A percentile compares a stretch with the other conserved stretches of the same genome.
Evolutionary conservation across 192 early-diverging fungal species (phyloP).

Genomic region (Blastocladiella britannica): DNA sequence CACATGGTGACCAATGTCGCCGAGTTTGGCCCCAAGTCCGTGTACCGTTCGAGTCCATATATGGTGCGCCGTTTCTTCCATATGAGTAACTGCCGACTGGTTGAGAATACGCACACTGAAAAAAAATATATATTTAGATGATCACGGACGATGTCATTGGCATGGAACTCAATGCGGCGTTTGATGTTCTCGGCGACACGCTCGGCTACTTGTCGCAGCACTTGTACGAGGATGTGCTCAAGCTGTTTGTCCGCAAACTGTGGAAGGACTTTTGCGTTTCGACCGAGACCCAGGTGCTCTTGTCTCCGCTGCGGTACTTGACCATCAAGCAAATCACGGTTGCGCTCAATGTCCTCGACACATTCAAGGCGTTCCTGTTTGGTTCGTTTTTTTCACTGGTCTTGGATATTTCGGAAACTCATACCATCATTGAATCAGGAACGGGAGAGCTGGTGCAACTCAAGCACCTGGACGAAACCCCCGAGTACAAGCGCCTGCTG

Average conservation of each 20-base stretch:
- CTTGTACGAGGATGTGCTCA: background rate
- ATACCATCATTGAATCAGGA: too few species aligned
- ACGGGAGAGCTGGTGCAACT: background rate
- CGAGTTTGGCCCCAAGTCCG: background rate
- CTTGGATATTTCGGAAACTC: too few species aligned
- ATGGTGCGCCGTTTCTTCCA: too few species aligned
- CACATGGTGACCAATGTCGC: background rate
- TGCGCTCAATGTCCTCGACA: background rate
- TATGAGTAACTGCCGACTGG: too few species aligned
- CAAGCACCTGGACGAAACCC: background rate
- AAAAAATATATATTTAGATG: too few species aligned
- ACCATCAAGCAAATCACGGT: background rate
- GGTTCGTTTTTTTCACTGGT: too few species aligned
- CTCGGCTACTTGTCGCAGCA: background rate
- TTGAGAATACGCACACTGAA: too few species aligned
- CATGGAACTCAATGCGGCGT: background rate
- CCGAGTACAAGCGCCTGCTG: background rate
- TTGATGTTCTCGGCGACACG: background rate
- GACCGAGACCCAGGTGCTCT: background rate
- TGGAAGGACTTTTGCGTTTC: background rate
- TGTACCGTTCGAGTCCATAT: too few species aligned
- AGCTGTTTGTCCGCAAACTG: background rate
- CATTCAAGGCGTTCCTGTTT: background rate
- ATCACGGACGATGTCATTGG: background rate
- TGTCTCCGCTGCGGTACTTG: background rate